Evolutionary conservation across 2,329 filamentous ascomycete genomes (phyloP).

Genomic region (Davidsoniella virescens): DNA sequence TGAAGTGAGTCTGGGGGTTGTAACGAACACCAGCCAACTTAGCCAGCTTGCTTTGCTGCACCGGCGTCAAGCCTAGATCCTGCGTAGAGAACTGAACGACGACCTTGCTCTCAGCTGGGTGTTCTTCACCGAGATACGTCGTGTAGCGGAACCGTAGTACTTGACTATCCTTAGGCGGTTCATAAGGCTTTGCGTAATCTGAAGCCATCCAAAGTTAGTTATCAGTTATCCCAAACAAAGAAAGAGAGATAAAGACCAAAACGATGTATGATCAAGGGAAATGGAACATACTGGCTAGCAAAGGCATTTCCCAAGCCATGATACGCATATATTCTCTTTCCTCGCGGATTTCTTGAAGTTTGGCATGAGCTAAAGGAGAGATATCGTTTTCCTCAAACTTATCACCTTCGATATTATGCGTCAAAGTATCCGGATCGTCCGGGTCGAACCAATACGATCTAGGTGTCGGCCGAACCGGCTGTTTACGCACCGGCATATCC

Average conservation of each 20-base stretch:
- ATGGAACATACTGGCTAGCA: slow-evolving; percentile 57
- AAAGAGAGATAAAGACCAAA: neutral
- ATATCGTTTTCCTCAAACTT: slow-evolving; percentile 72
- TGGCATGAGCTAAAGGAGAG: slow-evolving; percentile 63
- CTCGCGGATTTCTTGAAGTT: slow-evolving; percentile 78
- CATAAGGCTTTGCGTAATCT: slow-evolving; percentile 76
- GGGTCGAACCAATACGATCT: slow-evolving; percentile 33
- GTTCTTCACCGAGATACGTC: slow-evolving; percentile 83
- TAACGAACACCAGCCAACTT: slow-evolving; percentile 77
- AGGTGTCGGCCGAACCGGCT: slow-evolving; percentile 19
- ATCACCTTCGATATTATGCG: slow-evolving; percentile 37
- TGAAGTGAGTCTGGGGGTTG: slow-evolving; percentile 64
- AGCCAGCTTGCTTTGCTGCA: slow-evolving; percentile 63
- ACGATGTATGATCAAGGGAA: neutral
- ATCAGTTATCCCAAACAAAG: neutral
- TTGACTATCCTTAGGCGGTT: slow-evolving; percentile 47
- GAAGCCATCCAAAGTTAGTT: slow-evolving; percentile 9
- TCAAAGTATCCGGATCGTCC: slow-evolving; percentile 30
- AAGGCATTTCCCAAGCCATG: slow-evolving; percentile 88
- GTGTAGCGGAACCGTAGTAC: slow-evolving; percentile 92
- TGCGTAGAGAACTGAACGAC: slow-evolving; percentile 72
- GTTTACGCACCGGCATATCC: slow-evolving; percentile 8
- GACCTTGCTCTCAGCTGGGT: slow-evolving; percentile 85
- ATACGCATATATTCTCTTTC: slow-evolving; percentile 75
- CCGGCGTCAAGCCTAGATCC: slow-evolving; percentile 52